phyloP scores from a whole-genome alignment of 208 protist genomes.

The Trypanosoma brucei region DNA sequence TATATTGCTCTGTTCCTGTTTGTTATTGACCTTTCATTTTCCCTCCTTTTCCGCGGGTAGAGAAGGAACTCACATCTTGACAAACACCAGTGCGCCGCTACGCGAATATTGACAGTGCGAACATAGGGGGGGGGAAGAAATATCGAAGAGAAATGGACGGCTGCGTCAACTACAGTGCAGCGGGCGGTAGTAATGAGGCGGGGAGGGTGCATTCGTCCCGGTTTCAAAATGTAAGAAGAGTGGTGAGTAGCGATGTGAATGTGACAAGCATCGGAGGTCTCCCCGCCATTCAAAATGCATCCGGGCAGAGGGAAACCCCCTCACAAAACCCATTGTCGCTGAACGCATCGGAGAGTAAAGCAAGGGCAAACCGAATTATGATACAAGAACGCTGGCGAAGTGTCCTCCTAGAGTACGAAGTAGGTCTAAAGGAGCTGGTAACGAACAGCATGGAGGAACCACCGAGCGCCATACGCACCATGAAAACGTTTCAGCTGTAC shows the following conservation, averaged over 20 bases:
- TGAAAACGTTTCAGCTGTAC: conserved; percentile 53
- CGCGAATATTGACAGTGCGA: too few species aligned
- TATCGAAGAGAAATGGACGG: too few species aligned
- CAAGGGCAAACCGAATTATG: conserved; percentile 23
- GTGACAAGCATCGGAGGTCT: background rate
- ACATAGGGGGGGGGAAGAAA: too few species aligned
- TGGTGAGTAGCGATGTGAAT: background rate
- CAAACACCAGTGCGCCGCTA: too few species aligned
- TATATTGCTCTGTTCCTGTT: too few species aligned
- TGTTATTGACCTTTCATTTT: too few species aligned
- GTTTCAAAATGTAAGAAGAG: too few species aligned
- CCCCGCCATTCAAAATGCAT: conserved; percentile 1
- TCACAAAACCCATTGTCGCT: conserved; percentile 16
- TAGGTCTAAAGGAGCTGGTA: conserved; percentile 69
- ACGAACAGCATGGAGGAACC: conserved; percentile 40
- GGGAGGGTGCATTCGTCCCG: too few species aligned
- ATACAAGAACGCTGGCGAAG: conserved; percentile 64
- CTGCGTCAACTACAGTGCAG: too few species aligned
- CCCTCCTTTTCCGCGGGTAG: too few species aligned
- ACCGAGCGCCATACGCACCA: conserved; percentile 37
- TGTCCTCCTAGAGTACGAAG: conserved; percentile 68
- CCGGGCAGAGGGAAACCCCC: background rate
- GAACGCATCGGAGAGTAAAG: conserved; percentile 31
- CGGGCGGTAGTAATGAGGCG: too few species aligned
- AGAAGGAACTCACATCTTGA: too few species aligned